Conservation (phyloP, 2,329 filamentous ascomycete species). For the Phoma sp. region DNA sequence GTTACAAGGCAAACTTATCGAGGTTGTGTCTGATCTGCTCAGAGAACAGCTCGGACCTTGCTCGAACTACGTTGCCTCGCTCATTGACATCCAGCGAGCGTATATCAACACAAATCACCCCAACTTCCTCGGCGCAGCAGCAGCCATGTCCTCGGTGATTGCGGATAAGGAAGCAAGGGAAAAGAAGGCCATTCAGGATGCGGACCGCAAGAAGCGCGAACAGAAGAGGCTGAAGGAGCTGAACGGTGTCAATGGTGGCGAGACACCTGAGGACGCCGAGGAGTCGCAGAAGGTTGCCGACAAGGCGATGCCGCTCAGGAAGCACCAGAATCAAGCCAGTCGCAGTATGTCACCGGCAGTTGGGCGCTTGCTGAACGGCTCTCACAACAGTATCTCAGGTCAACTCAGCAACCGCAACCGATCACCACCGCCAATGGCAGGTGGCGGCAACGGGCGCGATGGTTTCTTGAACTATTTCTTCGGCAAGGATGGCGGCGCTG, state of each 20-base stretch:
- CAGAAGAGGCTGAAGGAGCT: conserved; percentile 83
- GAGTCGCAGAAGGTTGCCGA: conserved; percentile 62
- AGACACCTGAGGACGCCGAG: conserved; percentile 71
- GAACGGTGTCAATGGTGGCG: conserved; percentile 63
- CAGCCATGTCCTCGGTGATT: conserved; percentile 97
- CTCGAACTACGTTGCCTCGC: conserved; percentile 90
- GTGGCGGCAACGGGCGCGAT: conserved; percentile 71
- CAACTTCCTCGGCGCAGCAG: conserved; percentile 95
- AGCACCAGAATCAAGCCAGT: conserved; percentile 65
- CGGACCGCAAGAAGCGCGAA: conserved; percentile 87
- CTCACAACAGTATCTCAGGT: conserved; percentile 63
- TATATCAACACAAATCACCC: conserved; percentile 99
- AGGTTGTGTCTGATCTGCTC: conserved; percentile 94
- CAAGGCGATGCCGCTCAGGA: conserved; percentile 65
- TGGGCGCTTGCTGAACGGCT: conserved; percentile 69
- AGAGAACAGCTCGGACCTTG: conserved; percentile 90
- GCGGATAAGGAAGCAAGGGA: conserved; percentile 94
- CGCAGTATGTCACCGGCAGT: conserved; percentile 86
- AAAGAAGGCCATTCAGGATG: conserved; percentile 78
- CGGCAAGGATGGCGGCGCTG: conserved; percentile 81
- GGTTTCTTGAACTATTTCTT: conserved; percentile 99
- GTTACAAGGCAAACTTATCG: conserved; percentile 94
- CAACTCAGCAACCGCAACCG: conserved; percentile 70
- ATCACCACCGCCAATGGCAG: conserved; percentile 67
- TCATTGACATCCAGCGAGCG: conserved; percentile 95